Conservation (phyloP, 164 flowering plant species). For the Cinnamomum micranthum region DNA sequence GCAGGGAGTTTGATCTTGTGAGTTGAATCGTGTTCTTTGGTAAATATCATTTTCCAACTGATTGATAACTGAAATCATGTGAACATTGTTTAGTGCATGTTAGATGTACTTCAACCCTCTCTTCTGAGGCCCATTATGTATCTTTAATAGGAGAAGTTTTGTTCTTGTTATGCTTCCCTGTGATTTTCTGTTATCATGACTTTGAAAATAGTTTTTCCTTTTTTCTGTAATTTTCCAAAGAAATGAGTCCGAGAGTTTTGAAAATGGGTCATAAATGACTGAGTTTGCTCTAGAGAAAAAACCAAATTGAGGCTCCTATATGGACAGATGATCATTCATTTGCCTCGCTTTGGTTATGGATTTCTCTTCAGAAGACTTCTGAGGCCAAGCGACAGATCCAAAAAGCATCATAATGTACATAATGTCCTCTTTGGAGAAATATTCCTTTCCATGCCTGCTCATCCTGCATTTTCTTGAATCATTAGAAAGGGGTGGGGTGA, state of each 20-base stretch:
- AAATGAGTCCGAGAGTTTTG: not conserved
- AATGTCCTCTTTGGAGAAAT: too few species aligned
- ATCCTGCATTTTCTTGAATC: too few species aligned
- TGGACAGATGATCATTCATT: not conserved
- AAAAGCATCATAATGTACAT: too few species aligned
- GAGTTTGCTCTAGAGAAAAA: not conserved
- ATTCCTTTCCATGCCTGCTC: too few species aligned
- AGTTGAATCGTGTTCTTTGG: conserved; percentile 3
- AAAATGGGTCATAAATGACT: not conserved
- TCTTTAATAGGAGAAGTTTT: conserved; percentile 1
- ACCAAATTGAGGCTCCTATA: not conserved
- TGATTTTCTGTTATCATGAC: not conserved
- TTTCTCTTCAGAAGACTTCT: too few species aligned
- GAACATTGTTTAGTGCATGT: not conserved
- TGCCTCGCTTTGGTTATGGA: not conserved
- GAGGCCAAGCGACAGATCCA: too few species aligned
- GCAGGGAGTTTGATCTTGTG: conserved; percentile 14
- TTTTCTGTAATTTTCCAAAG: not conserved
- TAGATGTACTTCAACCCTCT: not conserved
- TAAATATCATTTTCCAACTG: conserved; percentile 1
- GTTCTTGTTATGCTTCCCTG: not conserved
- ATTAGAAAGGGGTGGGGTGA: too few species aligned
- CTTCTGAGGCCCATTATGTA: not conserved
- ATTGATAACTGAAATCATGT: not conserved
- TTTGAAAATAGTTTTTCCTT: too few species aligned